Base-by-base conservation (phyloP, 2,329 filamentous ascomycete genomes). In the Balansia obtecta region DNA sequence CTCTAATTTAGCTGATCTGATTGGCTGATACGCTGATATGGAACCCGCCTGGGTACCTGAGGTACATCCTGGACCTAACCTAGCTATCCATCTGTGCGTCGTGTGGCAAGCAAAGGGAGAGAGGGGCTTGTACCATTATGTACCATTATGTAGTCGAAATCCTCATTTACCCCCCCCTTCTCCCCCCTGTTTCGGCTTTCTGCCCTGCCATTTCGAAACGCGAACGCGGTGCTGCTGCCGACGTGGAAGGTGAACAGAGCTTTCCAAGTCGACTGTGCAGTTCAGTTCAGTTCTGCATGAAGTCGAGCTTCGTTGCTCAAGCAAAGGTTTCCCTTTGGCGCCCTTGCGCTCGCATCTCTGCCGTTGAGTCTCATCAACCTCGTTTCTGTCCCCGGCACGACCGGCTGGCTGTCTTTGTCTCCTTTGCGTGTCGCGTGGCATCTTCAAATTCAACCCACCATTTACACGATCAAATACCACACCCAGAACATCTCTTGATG, bases 141-240 rank as follows among this genome's bases (percentile, higher is more conserved):
- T 27, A 27, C 8, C 8, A 27, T 27, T 8, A 41, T n/a, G n/a
- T 20, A 37, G 34, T 37, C 3, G 27, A 30, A 32, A 13, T 45
- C 22, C 10, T 45, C 20, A 5, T 45, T 9, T n/a, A n/a, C n/a
- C n/a, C n/a, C n/a, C n/a, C n/a, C n/a, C n/a, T n/a, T n/a, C n/a
- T n/a, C n/a, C 5, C 3, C 20, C 13, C 22, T 43, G 46, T 42
- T 48, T 48, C 39, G 46, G 2, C 22, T 41, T 10, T 33, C 12
- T 45, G 18, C 51, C 49, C 52, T 53, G 49, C 41, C 40, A 45
- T 30, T 42, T 42, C 55, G 50, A 53, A 57, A 63, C 61, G 61
- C 61, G 61, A 62, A 63, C 61, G 61, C 61, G 61, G 55, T 58
- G 13, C n/a, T 58, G 13, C n/a, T 22, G 43, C 38, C 51, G 38